These are phyloP conservation scores for Cutaneotrichosporon mucoides DNA, from an alignment of 1,284 basidiomycete species.

Conservation along the genomic window DNA sequence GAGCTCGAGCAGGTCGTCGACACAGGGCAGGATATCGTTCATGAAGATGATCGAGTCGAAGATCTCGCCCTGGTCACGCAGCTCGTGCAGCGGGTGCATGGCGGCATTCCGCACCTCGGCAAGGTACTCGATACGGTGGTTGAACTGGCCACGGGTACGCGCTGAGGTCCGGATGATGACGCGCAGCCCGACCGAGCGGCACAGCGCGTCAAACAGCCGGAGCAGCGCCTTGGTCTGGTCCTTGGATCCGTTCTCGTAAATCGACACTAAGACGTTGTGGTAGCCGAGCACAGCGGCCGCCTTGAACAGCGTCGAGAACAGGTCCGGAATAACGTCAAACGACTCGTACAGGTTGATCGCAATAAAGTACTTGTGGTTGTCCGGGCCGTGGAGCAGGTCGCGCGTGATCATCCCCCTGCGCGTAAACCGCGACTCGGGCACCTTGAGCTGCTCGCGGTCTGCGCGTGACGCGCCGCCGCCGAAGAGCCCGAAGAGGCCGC, in stretches of 20 bases:
- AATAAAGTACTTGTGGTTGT: constrained; percentile 90
- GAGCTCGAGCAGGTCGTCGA: constrained; percentile 90
- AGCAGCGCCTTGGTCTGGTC: constrained; percentile 95
- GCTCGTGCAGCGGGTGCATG: constrained; percentile 84
- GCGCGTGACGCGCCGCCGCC: constrained; percentile 28
- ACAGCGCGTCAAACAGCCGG: constrained; percentile 85
- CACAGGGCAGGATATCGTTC: constrained; percentile 94
- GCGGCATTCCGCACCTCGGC: constrained; percentile 94
- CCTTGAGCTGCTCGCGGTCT: constrained; percentile 20
- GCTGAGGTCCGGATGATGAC: constrained; percentile 85
- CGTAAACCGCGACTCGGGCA: constrained; percentile 15
- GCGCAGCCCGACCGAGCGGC: constrained; percentile 78
- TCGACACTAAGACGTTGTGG: constrained; percentile 93
- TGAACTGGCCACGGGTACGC: constrained; percentile 89
- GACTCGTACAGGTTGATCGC: constrained; percentile 97
- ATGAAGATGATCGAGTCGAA: constrained; percentile 96
- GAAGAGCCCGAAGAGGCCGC: constrained; percentile 58
- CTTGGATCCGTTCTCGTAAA: constrained; percentile 94
- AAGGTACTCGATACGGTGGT: constrained; percentile 96
- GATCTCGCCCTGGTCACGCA: constrained; percentile 80
- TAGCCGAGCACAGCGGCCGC: constrained; percentile 83
- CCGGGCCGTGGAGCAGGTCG: constrained; percentile 25
- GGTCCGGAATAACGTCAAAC: constrained; percentile 94
- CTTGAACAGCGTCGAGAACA: constrained; percentile 92
- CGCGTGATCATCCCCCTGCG: constrained; percentile 49